A percentile compares a stretch with the other conserved stretches of the same genome.
phyloP scores from a whole-genome alignment of 768 basidiomycete species.

The Amanita rimosa region DNA sequence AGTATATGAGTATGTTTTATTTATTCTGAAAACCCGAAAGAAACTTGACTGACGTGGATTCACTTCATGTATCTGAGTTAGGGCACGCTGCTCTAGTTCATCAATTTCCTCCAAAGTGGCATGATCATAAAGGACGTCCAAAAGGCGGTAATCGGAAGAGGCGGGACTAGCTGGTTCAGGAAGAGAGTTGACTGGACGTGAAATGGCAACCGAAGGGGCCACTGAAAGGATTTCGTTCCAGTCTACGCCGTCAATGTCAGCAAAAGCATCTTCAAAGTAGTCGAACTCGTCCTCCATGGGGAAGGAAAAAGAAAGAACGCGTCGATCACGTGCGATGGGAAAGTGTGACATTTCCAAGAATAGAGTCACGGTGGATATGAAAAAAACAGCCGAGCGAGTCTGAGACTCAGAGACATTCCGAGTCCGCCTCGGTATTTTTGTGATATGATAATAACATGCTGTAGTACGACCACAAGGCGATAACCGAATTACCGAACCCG shows the following conservation, averaged over 20 bases:
- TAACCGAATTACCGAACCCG: conserved; percentile 3
- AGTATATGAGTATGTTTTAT: neutral
- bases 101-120: conserved; percentile 32
- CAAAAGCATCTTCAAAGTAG: conserved; percentile 40
- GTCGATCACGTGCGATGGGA: conserved; percentile 3
- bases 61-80: conserved; percentile 5
- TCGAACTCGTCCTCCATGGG: conserved; percentile 40
- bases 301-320: conserved; percentile 1
- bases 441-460: neutral
- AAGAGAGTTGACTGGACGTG: conserved; percentile 9
- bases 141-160: conserved; percentile 5
- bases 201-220: conserved; percentile 15
- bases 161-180: conserved; percentile 4
- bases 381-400: no score
- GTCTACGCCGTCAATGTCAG: conserved; percentile 36
- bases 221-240: conserved; percentile 26
- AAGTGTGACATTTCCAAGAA: neutral
- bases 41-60: neutral
- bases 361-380: neutral
- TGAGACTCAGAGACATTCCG: no score
- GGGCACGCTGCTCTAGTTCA: conserved; percentile 27
- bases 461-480: conserved; percentile 2
- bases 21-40: neutral
- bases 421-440: neutral
- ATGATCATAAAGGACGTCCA: conserved; percentile 22